These are phyloP conservation scores for Talaromyces stipitatus DNA, from an alignment of 495 filamentous ascomycete species.

Conservation along the genomic window DNA sequence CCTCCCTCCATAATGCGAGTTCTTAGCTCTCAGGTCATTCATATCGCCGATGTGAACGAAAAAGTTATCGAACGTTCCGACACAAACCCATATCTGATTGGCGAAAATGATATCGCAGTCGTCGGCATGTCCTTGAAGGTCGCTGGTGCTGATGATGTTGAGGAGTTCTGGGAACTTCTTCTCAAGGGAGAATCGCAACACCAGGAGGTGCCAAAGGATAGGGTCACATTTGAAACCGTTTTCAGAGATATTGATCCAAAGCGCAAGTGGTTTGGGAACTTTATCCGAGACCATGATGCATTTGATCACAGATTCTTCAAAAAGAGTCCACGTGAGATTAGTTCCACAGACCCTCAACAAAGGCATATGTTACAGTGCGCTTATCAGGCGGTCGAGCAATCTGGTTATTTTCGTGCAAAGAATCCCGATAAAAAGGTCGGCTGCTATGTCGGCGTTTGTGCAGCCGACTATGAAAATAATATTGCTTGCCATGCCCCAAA, in stretches of 20 bases:
- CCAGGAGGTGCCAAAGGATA: slow-evolving; percentile 23
- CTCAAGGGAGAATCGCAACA: slow-evolving; percentile 35
- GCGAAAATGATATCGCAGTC: slow-evolving; percentile 39
- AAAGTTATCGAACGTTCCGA: neutral
- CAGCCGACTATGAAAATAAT: slow-evolving; percentile 26
- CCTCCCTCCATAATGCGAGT: slow-evolving; percentile 23
- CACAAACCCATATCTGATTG: neutral
- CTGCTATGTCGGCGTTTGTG: slow-evolving; percentile 24
- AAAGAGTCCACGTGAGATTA: slow-evolving; percentile 35
- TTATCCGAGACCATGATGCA: slow-evolving; percentile 31
- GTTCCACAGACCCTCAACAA: slow-evolving; percentile 46
- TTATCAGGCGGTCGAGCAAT: slow-evolving; percentile 42
- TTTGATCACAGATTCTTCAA: slow-evolving; percentile 52
- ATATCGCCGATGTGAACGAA: neutral
- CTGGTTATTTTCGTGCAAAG: slow-evolving; percentile 25
- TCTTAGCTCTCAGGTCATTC: slow-evolving; percentile 8
- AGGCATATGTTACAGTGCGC: slow-evolving; percentile 38
- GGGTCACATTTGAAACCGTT: slow-evolving; percentile 25
- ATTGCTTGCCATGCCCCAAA: slow-evolving; percentile 22
- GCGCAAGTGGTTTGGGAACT: slow-evolving; percentile 39
- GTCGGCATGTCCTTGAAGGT: slow-evolving; percentile 44
- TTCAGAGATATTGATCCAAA: slow-evolving; percentile 24
- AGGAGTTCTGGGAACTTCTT: slow-evolving; percentile 38
- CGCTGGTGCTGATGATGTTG: slow-evolving; percentile 39
- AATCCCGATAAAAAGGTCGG: slow-evolving; percentile 17